Percentiles rank a stretch among this genome's conserved stretches.
These are phyloP conservation scores for Fusarium sp. DNA, from an alignment of 2,329 filamentous ascomycete genomes.

Conservation along the genomic window DNA sequence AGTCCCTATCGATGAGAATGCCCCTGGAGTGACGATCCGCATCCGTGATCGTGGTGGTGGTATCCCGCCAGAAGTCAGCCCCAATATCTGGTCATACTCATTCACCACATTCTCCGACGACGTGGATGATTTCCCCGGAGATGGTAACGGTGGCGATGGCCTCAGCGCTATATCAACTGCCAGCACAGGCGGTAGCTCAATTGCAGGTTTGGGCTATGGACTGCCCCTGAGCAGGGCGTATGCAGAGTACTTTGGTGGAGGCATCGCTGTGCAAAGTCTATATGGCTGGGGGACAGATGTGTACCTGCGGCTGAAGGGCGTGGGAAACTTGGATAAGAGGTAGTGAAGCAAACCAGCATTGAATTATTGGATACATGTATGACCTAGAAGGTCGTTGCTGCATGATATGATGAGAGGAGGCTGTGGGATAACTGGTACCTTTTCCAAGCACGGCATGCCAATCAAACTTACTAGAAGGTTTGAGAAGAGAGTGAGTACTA, in stretches of 20 bases:
- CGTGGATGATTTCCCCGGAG: constrained; percentile 56
- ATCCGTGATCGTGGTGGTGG: constrained; percentile 97
- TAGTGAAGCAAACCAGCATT: constrained; percentile 2
- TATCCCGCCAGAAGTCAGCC: constrained; percentile 85
- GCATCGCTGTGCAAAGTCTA: constrained; percentile 93
- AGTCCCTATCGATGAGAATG: constrained; percentile 71
- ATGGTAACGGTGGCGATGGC: constrained; percentile 63
- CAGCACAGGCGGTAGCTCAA: constrained; percentile 81
- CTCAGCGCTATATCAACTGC: constrained; percentile 81
- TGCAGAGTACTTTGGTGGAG: constrained; percentile 97
- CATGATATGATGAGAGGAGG: background rate
- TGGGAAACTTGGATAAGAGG: constrained; percentile 64
- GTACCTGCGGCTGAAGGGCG: constrained; percentile 74
- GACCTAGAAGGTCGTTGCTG: background rate
- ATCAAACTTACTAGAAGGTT: background rate
- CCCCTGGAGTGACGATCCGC: constrained; percentile 91
- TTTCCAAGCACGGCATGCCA: no score
- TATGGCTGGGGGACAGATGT: constrained; percentile 91
- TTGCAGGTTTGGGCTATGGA: constrained; percentile 94
- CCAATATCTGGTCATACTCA: constrained; percentile 95
- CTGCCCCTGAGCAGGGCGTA: constrained; percentile 92
- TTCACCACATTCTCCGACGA: constrained; percentile 92
- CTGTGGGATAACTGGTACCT: background rate
- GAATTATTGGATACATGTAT: constrained; percentile 5
- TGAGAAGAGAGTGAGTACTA: background rate